These are phyloP conservation scores for Zelonia costaricensis DNA, from an alignment of 208 protist species.

Conservation along the genomic window DNA sequence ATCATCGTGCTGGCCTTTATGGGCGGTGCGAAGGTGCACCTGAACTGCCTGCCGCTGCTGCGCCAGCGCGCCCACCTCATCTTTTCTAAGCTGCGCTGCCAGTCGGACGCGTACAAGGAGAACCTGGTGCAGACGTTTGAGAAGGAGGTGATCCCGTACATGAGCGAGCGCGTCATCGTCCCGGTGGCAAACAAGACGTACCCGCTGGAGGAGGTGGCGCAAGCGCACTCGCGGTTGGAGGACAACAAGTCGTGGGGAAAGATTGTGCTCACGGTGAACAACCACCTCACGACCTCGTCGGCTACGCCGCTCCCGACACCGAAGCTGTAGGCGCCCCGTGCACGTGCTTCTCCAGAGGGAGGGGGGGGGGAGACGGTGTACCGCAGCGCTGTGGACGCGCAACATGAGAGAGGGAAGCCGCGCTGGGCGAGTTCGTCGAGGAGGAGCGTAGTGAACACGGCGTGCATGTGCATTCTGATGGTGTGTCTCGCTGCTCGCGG, in stretches of 20 bases:
- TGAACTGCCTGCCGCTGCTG: conserved; percentile 70
- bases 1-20: conserved; percentile 73
- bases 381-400: too few species aligned
- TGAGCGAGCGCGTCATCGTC: conserved; percentile 49
- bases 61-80: conserved; percentile 60
- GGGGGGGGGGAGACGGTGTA: too few species aligned
- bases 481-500: too few species aligned
- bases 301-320: not conserved
- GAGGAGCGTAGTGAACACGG: too few species aligned
- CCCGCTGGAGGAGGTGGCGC: conserved; percentile 60
- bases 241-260: conserved; percentile 67
- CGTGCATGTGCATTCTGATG: too few species aligned
- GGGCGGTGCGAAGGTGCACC: conserved; percentile 50
- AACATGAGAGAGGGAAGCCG: too few species aligned
- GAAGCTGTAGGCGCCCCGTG: not conserved
- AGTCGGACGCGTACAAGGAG: conserved; percentile 59
- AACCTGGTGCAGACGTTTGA: conserved; percentile 53
- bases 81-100: conserved; percentile 76
- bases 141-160: conserved; percentile 61
- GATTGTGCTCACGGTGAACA: conserved; percentile 53
- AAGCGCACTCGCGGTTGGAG: conserved; percentile 64
- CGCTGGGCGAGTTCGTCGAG: too few species aligned
- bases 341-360: not conserved
- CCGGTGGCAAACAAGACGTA: conserved; percentile 73
- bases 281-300: not conserved